A percentile compares a stretch with the other conserved stretches of the same genome.
These are phyloP conservation scores for Groenewaldozyma sp. DNA, from an alignment of 1,139 yeast species.

Conservation along the genomic window DNA sequence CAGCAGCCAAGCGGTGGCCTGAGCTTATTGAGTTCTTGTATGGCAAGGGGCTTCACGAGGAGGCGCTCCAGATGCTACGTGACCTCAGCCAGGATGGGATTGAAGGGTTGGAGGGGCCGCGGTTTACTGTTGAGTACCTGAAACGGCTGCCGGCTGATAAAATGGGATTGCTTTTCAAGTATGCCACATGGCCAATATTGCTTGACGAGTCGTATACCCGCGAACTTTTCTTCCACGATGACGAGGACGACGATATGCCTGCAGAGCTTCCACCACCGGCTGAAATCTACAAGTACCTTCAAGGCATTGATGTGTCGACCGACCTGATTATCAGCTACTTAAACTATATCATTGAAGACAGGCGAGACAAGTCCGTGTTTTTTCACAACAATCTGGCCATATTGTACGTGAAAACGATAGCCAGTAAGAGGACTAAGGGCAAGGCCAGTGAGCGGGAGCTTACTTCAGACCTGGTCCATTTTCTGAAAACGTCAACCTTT, in stretches of 20 bases:
- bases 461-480: slow-evolving; percentile 14
- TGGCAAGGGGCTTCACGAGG: slow-evolving; percentile 51
- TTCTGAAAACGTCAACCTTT: slow-evolving; percentile 22
- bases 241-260: slow-evolving; percentile 41
- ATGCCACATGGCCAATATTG: slow-evolving; percentile 46
- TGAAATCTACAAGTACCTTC: slow-evolving; percentile 44
- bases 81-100: slow-evolving; percentile 21
- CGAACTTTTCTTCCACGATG: slow-evolving; percentile 56
- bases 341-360: slow-evolving; percentile 46
- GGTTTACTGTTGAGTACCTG: slow-evolving; percentile 53
- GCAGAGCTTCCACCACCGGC: too few relatives aligned
- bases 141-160: slow-evolving; percentile 47
- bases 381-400: slow-evolving; percentile 48
- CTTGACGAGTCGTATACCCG: slow-evolving; percentile 36
- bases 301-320: slow-evolving; percentile 17
- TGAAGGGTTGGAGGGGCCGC: slow-evolving; percentile 31
- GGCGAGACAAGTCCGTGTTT: slow-evolving; percentile 36
- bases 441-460: slow-evolving; percentile 14
- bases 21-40: slow-evolving; percentile 77
- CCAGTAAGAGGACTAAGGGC: slow-evolving; percentile 17
- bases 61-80: slow-evolving; percentile 55
- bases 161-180: slow-evolving; percentile 50
- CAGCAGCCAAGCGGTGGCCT: slow-evolving; percentile 42
- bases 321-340: slow-evolving; percentile 45
- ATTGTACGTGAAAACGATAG: slow-evolving; percentile 40